A percentile compares a stretch with the other conserved stretches of the same genome.
These are phyloP conservation scores for Ogataea thermomethanolica DNA, from an alignment of 805 yeast species.

Conservation along the genomic window DNA sequence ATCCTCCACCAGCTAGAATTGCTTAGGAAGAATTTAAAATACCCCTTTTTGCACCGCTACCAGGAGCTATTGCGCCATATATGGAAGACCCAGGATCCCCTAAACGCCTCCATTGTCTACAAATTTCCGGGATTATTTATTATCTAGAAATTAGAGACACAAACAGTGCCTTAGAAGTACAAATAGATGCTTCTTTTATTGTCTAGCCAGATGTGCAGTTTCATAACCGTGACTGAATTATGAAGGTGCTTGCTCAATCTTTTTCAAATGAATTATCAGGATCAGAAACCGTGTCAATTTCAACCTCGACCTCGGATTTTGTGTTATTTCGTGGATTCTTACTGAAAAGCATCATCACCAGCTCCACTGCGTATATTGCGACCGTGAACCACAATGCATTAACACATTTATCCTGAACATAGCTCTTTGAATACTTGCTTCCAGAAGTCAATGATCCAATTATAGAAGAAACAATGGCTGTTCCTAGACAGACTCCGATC, in stretches of 20 bases:
- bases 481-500: slow-evolving; percentile 3
- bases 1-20: not conserved
- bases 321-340: not conserved
- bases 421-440: not conserved
- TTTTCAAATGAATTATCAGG: too few species aligned
- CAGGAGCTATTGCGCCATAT: slow-evolving; percentile 1
- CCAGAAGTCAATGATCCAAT: slow-evolving; percentile 2
- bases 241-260: too few species aligned
- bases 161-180: too few species aligned
- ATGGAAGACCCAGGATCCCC: slow-evolving; percentile 1
- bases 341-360: slow-evolving; percentile 2
- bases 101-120: not conserved
- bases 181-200: too few species aligned
- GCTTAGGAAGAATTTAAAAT: not conserved
- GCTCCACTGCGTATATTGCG: slow-evolving; percentile 1
- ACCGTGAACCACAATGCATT: slow-evolving; percentile 3
- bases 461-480: slow-evolving; percentile 2
- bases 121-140: slow-evolving; percentile 6
- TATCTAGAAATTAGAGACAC: not conserved
- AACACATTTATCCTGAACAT: slow-evolving; percentile 2
- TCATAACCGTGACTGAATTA: too few species aligned
- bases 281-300: not conserved
- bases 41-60: slow-evolving; percentile 4
- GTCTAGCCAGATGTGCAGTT: too few species aligned
- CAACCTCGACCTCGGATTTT: not conserved